Percentiles rank a stretch among this genome's conserved stretches.
Evolutionary conservation across 192 early-diverging fungal genomes (phyloP).

Genomic region (Linnemannia schmuckeri): DNA sequence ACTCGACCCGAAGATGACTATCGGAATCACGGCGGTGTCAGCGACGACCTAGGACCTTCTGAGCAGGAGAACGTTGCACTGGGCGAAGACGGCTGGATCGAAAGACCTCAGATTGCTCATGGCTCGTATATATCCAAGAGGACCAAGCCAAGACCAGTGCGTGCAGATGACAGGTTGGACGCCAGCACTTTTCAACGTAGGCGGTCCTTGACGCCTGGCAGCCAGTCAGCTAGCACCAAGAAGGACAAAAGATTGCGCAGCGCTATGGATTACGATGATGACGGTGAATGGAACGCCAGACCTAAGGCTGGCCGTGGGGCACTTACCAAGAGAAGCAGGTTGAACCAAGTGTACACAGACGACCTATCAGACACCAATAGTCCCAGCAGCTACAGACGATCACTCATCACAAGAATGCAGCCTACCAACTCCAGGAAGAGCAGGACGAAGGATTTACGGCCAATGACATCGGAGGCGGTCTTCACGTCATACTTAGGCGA

Average conservation of each 20-base stretch:
- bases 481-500: background rate
- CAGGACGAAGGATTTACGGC: background rate
- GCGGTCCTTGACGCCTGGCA: background rate
- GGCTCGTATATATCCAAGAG: background rate
- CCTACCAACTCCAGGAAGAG: background rate
- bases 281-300: background rate
- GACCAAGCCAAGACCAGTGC: background rate
- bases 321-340: background rate
- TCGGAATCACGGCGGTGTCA: slow-evolving; percentile 27
- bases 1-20: slow-evolving; percentile 30
- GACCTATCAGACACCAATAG: background rate
- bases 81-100: background rate
- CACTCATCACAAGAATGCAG: background rate
- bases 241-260: background rate
- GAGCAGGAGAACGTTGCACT: background rate
- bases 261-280: background rate
- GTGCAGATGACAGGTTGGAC: background rate
- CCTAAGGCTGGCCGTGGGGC: background rate
- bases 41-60: background rate
- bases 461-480: background rate
- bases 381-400: background rate
- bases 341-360: background rate
- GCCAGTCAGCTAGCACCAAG: background rate
- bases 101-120: background rate
- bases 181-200: background rate